Conservation (phyloP, 345 rosid genomes). For the Eucalyptus decipiens region DNA sequence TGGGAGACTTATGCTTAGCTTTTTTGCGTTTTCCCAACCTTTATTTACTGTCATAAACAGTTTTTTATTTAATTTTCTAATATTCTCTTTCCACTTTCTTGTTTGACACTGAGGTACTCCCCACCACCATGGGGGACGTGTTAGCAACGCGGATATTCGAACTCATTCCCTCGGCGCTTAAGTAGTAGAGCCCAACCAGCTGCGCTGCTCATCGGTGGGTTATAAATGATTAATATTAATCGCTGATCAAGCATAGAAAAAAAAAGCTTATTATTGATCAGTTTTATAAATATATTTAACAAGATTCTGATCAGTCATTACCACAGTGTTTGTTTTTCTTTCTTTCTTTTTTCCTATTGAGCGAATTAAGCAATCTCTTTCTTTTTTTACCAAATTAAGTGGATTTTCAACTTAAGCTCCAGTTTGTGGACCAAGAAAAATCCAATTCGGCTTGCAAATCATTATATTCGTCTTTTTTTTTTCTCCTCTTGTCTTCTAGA, state of each 20-base stretch:
- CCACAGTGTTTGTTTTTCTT: no score
- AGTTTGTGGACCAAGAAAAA: background rate
- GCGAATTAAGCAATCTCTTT: no score
- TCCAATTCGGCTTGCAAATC: background rate
- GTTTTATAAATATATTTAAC: background rate
- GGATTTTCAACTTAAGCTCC: background rate
- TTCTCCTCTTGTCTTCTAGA: no score
- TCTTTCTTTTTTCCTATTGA: no score
- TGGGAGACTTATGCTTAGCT: no score
- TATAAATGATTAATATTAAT: background rate
- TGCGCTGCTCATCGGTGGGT: accelerated
- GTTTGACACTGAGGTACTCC: no score
- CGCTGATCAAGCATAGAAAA: background rate
- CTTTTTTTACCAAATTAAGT: background rate
- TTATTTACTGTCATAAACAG: no score
- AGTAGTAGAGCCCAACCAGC: no score
- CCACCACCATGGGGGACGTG: no score
- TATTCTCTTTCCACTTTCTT: no score
- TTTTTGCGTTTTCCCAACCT: no score
- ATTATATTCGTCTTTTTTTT: background rate
- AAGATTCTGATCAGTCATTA: background rate
- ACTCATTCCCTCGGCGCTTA: accelerated
- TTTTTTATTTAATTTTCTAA: no score
- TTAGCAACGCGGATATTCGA: accelerated
- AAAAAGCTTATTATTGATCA: background rate